Conservation (phyloP, 257 asterid genomes). For the Plantago elongata region DNA sequence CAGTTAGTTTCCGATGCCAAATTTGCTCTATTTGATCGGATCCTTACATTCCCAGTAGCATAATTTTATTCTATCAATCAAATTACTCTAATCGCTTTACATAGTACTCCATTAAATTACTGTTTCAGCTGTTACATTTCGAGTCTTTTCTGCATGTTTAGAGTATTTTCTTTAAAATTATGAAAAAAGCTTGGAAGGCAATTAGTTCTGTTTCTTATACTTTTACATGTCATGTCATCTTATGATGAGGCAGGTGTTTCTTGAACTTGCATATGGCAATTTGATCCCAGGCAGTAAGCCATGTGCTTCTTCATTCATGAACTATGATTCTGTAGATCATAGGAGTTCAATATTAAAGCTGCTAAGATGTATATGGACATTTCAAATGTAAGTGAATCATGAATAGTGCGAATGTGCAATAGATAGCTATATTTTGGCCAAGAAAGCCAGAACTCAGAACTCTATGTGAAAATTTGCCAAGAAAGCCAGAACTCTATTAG, state of each 20-base stretch:
- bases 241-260: not conserved
- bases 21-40: not conserved
- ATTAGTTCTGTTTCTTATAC: not conserved
- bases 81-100: not conserved
- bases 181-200: not conserved
- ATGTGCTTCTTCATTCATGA: too few relatives aligned
- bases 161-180: not conserved
- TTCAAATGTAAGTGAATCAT: not conserved
- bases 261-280: too few relatives aligned
- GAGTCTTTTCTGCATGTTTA: not conserved
- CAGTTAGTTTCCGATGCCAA: conserved; percentile 43
- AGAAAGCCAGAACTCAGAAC: not conserved
- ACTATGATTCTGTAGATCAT: too few relatives aligned
- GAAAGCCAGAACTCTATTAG: not conserved
- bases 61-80: not conserved
- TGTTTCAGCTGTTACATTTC: not conserved
- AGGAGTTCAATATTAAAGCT: too few relatives aligned
- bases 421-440: not conserved
- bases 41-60: not conserved
- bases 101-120: not conserved
- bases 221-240: not conserved
- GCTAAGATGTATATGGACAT: not conserved
- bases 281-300: too few relatives aligned
- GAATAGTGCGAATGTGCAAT: not conserved
- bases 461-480: not conserved